A percentile compares a stretch with the other conserved stretches of the same genome.
Conservation (phyloP, 2,329 filamentous ascomycete species). For the Penicillium griseofulvum region DNA sequence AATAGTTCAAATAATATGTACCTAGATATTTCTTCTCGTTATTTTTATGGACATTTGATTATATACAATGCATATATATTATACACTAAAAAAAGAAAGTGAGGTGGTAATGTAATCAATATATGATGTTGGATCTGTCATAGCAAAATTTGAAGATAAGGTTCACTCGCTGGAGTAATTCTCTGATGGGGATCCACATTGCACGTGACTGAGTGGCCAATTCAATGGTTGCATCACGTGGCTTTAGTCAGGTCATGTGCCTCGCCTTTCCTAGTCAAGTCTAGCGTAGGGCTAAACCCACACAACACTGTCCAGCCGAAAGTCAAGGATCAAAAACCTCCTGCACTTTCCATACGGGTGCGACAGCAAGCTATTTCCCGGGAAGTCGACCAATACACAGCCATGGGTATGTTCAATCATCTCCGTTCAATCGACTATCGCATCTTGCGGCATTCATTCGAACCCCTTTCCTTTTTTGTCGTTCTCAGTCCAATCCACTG, state of each 20-base stretch:
- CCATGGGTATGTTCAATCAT: slow-evolving; percentile 42
- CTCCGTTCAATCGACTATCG: not conserved
- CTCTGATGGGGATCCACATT: not conserved
- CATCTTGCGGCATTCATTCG: not conserved
- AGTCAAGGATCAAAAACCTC: slow-evolving; percentile 41
- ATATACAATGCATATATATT: not conserved
- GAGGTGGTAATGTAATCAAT: not conserved
- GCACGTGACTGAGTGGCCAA: not conserved
- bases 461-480: not conserved
- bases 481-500: slow-evolving; percentile 9
- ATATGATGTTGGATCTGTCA: not conserved
- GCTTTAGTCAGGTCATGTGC: slow-evolving; percentile 8
- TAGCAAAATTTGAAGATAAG: not conserved
- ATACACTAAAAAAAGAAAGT: too few relatives aligned
- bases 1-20: slow-evolving; percentile 19
- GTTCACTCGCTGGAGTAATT: not conserved
- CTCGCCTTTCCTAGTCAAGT: slow-evolving; percentile 18
- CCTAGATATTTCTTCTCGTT: slow-evolving; percentile 6
- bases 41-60: not conserved
- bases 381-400: slow-evolving; percentile 42
- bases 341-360: slow-evolving; percentile 39
- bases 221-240: not conserved
- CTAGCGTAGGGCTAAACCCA: slow-evolving; percentile 48
- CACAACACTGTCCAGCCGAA: slow-evolving; percentile 43
- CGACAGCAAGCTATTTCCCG: slow-evolving; percentile 43